Conservation (phyloP, 305 asterid species). For the Fraxinus paxiana region DNA sequence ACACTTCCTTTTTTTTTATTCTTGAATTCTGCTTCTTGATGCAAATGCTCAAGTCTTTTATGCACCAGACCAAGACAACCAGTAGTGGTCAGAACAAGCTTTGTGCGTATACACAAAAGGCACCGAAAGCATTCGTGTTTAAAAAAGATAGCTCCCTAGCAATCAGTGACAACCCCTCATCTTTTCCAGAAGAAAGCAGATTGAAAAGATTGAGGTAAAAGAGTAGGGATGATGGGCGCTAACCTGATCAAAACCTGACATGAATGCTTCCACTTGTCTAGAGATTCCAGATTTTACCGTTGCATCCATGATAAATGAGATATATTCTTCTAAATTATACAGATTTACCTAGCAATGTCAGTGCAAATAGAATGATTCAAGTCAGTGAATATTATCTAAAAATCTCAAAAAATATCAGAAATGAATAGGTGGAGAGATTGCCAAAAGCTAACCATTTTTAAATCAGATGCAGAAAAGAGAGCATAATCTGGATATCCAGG, state of each 20-base stretch:
- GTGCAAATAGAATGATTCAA: slow-evolving; percentile 15
- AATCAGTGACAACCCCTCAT: not conserved
- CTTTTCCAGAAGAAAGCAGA: not conserved
- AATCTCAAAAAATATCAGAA: slow-evolving; percentile 15
- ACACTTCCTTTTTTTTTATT: not conserved
- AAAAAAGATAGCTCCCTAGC: not conserved
- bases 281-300: slow-evolving; percentile 72
- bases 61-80: not conserved
- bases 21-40: not conserved
- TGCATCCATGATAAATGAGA: slow-evolving; percentile 60
- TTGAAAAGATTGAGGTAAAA: slow-evolving; percentile 6
- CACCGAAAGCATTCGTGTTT: not conserved
- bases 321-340: slow-evolving; percentile 68
- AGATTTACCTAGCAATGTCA: slow-evolving; percentile 53
- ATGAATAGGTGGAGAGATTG: slow-evolving; percentile 18
- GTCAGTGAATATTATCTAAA: slow-evolving; percentile 16
- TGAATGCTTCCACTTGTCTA: slow-evolving; percentile 88
- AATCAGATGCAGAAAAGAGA: slow-evolving; percentile 38
- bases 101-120: not conserved
- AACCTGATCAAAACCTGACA: slow-evolving; percentile 91
- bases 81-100: not conserved
- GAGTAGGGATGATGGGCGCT: not conserved
- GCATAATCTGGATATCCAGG: slow-evolving; percentile 90
- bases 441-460: slow-evolving; percentile 58
- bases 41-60: not conserved